phyloP scores from a whole-genome alignment of 2,329 filamentous ascomycete genomes.

The Knoxdaviesia capensis region DNA sequence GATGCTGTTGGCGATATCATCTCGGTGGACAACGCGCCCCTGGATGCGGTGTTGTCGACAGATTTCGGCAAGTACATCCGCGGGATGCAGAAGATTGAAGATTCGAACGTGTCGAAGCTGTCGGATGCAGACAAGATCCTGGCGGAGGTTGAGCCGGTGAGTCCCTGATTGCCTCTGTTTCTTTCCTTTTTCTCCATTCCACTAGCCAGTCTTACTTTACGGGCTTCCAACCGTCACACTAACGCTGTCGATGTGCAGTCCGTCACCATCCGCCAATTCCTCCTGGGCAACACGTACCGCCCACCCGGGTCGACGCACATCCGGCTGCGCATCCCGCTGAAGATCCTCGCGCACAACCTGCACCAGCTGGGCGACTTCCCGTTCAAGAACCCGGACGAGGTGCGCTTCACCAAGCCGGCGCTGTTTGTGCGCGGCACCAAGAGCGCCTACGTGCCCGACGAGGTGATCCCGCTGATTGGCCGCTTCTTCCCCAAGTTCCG shows the following conservation, averaged over 20 bases:
- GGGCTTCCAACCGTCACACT: neutral
- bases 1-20: constrained; percentile 50
- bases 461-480: constrained; percentile 58
- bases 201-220: neutral
- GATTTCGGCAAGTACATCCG: constrained; percentile 65
- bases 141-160: constrained; percentile 47
- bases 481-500: constrained; percentile 65
- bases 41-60: constrained; percentile 54
- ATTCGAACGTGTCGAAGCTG: constrained; percentile 43
- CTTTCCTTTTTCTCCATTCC: neutral
- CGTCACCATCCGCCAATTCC: constrained; percentile 68
- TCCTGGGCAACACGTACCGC: constrained; percentile 66
- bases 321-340: constrained; percentile 64
- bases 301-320: constrained; percentile 28
- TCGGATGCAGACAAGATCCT: constrained; percentile 68
- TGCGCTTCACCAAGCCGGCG: constrained; percentile 54
- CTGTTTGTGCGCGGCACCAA: constrained; percentile 62
- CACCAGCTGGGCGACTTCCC: constrained; percentile 76
- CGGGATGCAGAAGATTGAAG: constrained; percentile 69
- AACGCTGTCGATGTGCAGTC: constrained; percentile 19
- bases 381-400: constrained; percentile 48
- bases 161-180: constrained; percentile 3
- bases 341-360: constrained; percentile 45
- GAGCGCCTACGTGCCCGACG: constrained; percentile 65
- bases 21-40: constrained; percentile 78